Conservation (phyloP, 225 moss, liverwort and hornwort genomes). For the Neckera pumila region DNA sequence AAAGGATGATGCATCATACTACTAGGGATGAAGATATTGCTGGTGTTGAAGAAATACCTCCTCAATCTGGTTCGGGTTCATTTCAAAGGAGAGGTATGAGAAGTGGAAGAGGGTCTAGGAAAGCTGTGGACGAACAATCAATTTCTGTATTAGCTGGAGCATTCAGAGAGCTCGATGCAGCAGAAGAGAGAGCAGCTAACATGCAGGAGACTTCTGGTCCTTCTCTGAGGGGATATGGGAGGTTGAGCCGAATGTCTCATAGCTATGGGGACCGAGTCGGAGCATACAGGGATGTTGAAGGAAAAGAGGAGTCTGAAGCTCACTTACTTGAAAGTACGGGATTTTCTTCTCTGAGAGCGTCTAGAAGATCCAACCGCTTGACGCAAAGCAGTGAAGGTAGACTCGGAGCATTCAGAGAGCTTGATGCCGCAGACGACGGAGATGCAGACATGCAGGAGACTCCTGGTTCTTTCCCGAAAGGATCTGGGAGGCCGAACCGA, state of each 20-base stretch:
- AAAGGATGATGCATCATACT: conserved; percentile 8
- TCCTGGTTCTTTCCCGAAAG: not conserved
- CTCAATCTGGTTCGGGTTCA: not conserved
- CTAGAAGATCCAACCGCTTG: conserved; percentile 7
- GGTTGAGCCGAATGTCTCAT: conserved; percentile 5
- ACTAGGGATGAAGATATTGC: conserved; percentile 2
- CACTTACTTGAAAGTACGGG: not conserved
- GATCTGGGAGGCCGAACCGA: not conserved
- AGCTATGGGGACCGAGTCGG: conserved; percentile 12
- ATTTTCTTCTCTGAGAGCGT: not conserved
- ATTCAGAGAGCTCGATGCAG: conserved; percentile 1
- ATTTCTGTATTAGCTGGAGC: conserved; percentile 10
- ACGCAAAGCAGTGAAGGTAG: conserved; percentile 28
- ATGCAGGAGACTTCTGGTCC: conserved; percentile 14
- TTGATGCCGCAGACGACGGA: conserved; percentile 2
- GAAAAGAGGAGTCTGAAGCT: conserved; percentile 5
- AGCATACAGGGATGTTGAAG: not conserved
- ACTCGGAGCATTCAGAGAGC: conserved; percentile 5
- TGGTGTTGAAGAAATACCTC: conserved; percentile 3
- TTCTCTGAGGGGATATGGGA: conserved; percentile 9
- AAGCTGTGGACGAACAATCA: conserved; percentile 4
- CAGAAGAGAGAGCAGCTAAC: conserved; percentile 9
- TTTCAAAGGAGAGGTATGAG: conserved; percentile 12
- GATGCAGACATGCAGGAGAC: not conserved
- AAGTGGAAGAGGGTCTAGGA: conserved; percentile 2